Conservation (phyloP, 768 basidiomycete species). For the Termitomyces sp. region DNA sequence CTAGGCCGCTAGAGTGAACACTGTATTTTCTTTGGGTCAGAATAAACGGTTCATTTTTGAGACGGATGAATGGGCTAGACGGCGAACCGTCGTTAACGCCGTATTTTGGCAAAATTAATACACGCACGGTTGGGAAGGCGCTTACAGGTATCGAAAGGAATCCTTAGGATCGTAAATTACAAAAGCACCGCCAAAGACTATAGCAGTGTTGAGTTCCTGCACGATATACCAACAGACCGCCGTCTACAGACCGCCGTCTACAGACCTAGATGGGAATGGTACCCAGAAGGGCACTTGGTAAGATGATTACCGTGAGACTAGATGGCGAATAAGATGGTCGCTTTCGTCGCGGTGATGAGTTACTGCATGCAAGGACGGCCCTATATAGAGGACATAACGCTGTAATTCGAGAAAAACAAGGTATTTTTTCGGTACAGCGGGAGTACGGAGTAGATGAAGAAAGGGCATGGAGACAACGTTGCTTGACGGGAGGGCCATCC, state of each 20-base stretch:
- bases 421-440: not conserved
- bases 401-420: too few species aligned
- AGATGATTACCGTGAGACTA: not conserved
- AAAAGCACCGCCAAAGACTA: not conserved
- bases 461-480: not conserved
- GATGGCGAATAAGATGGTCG: not conserved
- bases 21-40: not conserved
- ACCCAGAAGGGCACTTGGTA: not conserved
- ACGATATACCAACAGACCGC: not conserved
- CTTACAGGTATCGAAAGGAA: not conserved
- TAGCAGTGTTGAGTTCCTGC: slow-evolving; percentile 3
- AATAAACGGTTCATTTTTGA: not conserved
- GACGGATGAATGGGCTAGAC: too few species aligned
- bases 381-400: not conserved
- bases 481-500: not conserved
- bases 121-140: too few species aligned
- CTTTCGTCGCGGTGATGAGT: not conserved
- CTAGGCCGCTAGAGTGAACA: slow-evolving; percentile 1
- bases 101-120: not conserved
- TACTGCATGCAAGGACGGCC: not conserved
- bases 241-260: not conserved
- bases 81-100: slow-evolving; percentile 1
- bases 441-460: not conserved
- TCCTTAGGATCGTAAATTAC: slow-evolving; percentile 3
- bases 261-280: slow-evolving; percentile 4